Evolutionary conservation across 176 grass and related monocot species (phyloP).

Genomic region (Neostapfia colusana): DNA sequence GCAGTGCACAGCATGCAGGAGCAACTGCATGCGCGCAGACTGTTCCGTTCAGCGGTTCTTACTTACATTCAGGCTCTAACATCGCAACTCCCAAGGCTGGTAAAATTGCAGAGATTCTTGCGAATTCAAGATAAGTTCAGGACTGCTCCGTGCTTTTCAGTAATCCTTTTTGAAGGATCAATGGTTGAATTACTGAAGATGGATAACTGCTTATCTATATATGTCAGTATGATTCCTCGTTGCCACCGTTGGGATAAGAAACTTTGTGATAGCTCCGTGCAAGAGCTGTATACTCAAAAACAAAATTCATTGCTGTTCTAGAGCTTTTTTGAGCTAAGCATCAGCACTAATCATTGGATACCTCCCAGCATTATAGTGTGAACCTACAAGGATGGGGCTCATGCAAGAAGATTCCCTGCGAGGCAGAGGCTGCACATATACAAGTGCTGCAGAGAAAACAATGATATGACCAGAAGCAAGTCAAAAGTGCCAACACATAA

Average conservation of each 20-base stretch:
- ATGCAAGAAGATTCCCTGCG: slow-evolving; percentile 43
- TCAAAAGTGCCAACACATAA: slow-evolving; percentile 43
- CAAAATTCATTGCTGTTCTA: too few species aligned
- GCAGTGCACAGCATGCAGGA: neutral
- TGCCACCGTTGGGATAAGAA: too few species aligned
- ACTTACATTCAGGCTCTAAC: too few species aligned
- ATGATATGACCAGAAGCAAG: slow-evolving; percentile 16
- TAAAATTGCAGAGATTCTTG: too few species aligned
- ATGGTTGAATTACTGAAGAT: neutral
- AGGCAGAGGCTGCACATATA: slow-evolving; percentile 3
- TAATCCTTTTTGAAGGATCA: neutral
- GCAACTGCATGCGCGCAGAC: too few species aligned
- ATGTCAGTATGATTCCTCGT: neutral
- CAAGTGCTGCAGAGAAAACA: slow-evolving; percentile 26
- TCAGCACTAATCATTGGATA: slow-evolving; percentile 17
- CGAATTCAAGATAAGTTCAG: neutral
- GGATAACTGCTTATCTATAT: neutral
- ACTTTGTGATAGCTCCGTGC: neutral
- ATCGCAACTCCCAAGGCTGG: too few species aligned
- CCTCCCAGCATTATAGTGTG: slow-evolving; percentile 14
- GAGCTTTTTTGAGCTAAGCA: too few species aligned
- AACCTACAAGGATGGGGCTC: slow-evolving; percentile 28
- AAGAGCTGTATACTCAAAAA: neutral
- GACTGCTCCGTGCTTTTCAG: neutral
- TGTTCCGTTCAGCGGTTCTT: too few species aligned